Evolutionary conservation across 768 basidiomycete species (phyloP).

Genomic region (Pleurotus ostreatus): DNA sequence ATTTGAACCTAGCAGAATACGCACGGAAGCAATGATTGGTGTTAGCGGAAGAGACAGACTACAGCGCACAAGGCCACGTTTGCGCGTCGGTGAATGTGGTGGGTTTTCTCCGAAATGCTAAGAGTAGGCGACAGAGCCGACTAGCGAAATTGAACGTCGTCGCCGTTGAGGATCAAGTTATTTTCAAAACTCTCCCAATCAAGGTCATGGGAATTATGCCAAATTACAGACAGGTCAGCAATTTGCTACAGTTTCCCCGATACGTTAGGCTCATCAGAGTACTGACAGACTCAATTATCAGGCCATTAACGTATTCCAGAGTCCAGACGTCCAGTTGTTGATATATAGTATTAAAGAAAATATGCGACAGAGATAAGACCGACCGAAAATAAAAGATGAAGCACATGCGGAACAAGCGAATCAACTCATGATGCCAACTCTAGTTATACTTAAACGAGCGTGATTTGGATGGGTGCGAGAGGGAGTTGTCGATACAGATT

Average conservation of each 20-base stretch:
- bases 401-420: background rate
- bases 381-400: background rate
- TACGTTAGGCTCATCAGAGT: too few relatives aligned
- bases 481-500: constrained; percentile 2
- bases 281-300: too few relatives aligned
- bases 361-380: constrained; percentile 1
- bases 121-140: background rate
- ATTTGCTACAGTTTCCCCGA: too few relatives aligned
- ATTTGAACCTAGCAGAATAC: too few relatives aligned
- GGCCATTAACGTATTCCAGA: too few relatives aligned
- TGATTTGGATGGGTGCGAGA: constrained; percentile 1
- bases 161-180: constrained; percentile 9
- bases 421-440: background rate
- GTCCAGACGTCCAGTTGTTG: too few relatives aligned
- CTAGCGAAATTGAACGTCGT: background rate
- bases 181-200: background rate
- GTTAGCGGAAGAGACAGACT: too few relatives aligned
- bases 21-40: too few relatives aligned
- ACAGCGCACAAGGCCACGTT: too few relatives aligned
- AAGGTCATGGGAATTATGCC: constrained; percentile 4
- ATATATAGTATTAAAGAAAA: background rate
- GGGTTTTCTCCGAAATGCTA: background rate
- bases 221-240: too few relatives aligned
- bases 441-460: constrained; percentile 1
- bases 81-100: too few relatives aligned